These are phyloP conservation scores for Cryptococcus depauperatus DNA, from an alignment of 1,284 basidiomycete genomes.

Conservation along the genomic window DNA sequence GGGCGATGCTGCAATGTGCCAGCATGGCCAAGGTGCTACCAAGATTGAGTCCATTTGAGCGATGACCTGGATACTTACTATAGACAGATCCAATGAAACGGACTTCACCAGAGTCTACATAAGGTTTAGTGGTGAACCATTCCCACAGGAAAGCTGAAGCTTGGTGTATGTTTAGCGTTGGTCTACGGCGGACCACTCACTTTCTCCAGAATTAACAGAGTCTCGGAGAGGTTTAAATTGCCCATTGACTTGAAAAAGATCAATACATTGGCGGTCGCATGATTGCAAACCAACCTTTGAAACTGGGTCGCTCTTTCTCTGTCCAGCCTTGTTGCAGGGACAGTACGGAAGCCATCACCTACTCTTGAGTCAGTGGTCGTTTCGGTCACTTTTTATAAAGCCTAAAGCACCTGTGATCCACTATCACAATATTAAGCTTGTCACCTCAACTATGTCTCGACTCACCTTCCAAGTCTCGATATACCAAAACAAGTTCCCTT, in stretches of 20 bases:
- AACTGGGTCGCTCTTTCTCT: conserved; percentile 52
- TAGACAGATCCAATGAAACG: conserved; percentile 53
- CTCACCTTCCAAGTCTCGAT: conserved; percentile 72
- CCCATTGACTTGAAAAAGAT: conserved; percentile 60
- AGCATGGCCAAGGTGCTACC: conserved; percentile 90
- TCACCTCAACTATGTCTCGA: neutral
- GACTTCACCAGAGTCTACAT: conserved; percentile 69
- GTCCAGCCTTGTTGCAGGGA: conserved; percentile 75
- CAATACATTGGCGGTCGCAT: neutral
- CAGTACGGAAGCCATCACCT: conserved; percentile 94
- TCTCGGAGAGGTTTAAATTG: conserved; percentile 80
- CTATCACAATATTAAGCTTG: conserved; percentile 2
- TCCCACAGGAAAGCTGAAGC: conserved; percentile 61
- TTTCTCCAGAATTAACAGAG: conserved; percentile 73
- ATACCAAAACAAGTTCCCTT: conserved; percentile 80
- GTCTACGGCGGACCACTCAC: conserved; percentile 19
- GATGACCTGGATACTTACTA: conserved; percentile 23
- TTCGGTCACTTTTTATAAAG: neutral
- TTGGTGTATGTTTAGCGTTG: conserved; percentile 4
- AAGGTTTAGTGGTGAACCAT: conserved; percentile 97
- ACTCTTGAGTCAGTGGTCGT: conserved; percentile 39
- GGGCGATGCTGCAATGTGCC: conserved; percentile 80
- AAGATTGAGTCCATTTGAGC: neutral
- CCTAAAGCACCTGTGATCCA: conserved; percentile 18
- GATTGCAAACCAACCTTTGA: conserved; percentile 57